Evolutionary conservation across 1,284 basidiomycete genomes (phyloP).

Genomic region (Pholiota adiposa): DNA sequence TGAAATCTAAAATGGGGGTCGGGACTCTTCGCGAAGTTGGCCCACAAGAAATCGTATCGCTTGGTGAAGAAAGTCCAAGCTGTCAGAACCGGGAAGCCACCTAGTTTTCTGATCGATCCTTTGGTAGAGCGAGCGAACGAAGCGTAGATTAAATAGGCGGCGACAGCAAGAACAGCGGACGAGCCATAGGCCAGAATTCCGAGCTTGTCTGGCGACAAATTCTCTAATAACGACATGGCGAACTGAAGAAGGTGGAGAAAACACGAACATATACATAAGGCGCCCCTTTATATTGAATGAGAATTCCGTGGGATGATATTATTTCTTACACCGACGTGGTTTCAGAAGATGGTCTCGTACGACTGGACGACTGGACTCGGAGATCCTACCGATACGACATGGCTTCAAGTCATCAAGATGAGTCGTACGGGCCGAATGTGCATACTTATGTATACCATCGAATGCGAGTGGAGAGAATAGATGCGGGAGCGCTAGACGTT

Average conservation of each 20-base stretch:
- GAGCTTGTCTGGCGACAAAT: neutral
- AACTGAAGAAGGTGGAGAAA: neutral
- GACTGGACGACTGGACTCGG: too few relatives aligned
- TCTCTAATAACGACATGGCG: neutral
- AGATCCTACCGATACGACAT: too few relatives aligned
- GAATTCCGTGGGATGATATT: too few relatives aligned
- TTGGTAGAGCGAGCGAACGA: neutral
- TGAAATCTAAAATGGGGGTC: conserved; percentile 28
- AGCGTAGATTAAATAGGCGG: neutral
- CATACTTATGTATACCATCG: too few relatives aligned
- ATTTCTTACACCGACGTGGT: too few relatives aligned
- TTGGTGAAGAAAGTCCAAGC: conserved; percentile 32
- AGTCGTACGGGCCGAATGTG: too few relatives aligned
- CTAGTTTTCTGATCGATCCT: conserved; percentile 12
- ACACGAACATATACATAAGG: neutral
- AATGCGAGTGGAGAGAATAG: too few relatives aligned
- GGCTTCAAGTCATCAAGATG: too few relatives aligned
- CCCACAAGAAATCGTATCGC: conserved; percentile 32
- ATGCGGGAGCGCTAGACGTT: too few relatives aligned
- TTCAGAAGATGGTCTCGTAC: too few relatives aligned
- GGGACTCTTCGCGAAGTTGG: conserved; percentile 23
- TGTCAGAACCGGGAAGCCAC: conserved; percentile 29
- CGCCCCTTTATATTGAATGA: too few relatives aligned
- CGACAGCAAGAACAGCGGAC: neutral
- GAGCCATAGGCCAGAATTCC: neutral